Base-by-base conservation (phyloP, 768 basidiomycete genomes). In the Psilocybe sp. region DNA sequence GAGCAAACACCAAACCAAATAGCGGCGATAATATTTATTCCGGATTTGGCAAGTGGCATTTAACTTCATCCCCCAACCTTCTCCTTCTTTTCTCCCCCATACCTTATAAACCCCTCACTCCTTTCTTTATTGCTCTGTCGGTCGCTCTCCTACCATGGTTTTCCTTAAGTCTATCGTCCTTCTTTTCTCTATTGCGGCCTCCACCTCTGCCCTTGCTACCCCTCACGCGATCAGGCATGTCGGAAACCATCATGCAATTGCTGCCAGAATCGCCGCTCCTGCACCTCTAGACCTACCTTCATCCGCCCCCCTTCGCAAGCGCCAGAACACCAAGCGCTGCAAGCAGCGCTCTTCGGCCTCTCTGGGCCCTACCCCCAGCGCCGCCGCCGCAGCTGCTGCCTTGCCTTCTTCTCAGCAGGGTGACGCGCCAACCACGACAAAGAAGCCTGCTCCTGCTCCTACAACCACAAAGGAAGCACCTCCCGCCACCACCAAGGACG, bases 101-200 rank as follows among this genome's bases (percentile, higher is more conserved):
- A 55, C 57, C 39, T 52, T 47, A 57, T 43, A 56, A 50, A 44
- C 31, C 53, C 18, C 43, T 49, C 44, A n/a, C 39, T 52, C 41
- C 36, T 44, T 44, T 51, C 36, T 47, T 31, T 49, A 18, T 11
- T 44, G 47, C 16, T 14, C 49, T 50, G 45, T 54, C 53, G 53
- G 49, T 50, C 46, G 28, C 37, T 46, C 44, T 42, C 38, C 53
- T 40, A 57, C 60, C 53, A 76, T 75, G 70, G 72, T 72, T 57
- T 64, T 77, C 68, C 9, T 67, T 56, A 74, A 71, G 59, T 57
- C 67, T 59, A 36, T 82, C 61, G 54, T 78, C 57, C 57, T 80
- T 54, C 51, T 78, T 60, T 52, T 78, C 60, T 67, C 74, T 56
- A 56, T 79, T 65, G 66, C 73, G 39, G 68, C 56, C 57, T 64